Evolutionary conservation across 1,284 basidiomycete genomes (phyloP).

Genomic region (Leucoagaricus sp.): DNA sequence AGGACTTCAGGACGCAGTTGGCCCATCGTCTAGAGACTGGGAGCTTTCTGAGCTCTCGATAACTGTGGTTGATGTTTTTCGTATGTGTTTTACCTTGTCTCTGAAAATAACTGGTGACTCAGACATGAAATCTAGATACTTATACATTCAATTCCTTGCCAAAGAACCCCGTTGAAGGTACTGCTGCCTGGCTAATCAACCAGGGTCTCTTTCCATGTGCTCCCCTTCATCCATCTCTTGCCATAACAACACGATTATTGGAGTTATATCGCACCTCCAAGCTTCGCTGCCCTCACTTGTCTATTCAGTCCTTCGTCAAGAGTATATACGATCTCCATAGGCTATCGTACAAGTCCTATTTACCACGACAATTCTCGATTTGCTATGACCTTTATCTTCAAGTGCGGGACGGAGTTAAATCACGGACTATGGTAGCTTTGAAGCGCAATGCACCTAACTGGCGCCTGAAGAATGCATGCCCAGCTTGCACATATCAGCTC

Average conservation of each 20-base stretch:
- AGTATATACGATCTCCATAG: not conserved
- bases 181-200: not conserved
- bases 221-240: not conserved
- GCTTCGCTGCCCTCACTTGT: slow-evolving; percentile 7
- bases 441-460: not conserved
- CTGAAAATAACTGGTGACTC: too few species aligned
- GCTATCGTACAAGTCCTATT: not conserved
- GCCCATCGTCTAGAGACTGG: too few species aligned
- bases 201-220: not conserved
- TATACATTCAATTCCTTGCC: too few species aligned
- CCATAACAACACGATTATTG: not conserved
- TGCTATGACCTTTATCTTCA: slow-evolving; percentile 1
- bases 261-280: not conserved
- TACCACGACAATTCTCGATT: not conserved
- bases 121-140: too few species aligned
- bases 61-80: too few species aligned
- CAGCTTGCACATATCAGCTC: slow-evolving; percentile 6
- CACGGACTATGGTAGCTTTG: not conserved
- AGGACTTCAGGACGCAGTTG: too few species aligned
- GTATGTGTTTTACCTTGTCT: too few species aligned
- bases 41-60: too few species aligned
- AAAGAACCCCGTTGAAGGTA: too few species aligned
- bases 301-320: slow-evolving; percentile 11
- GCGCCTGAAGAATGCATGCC: not conserved
- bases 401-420: not conserved